Evolutionary conservation across 2,329 filamentous ascomycete species (phyloP), one percentile per base, ranked within the genome.

Genomic region (Aspergillus carbonarius): DNA sequence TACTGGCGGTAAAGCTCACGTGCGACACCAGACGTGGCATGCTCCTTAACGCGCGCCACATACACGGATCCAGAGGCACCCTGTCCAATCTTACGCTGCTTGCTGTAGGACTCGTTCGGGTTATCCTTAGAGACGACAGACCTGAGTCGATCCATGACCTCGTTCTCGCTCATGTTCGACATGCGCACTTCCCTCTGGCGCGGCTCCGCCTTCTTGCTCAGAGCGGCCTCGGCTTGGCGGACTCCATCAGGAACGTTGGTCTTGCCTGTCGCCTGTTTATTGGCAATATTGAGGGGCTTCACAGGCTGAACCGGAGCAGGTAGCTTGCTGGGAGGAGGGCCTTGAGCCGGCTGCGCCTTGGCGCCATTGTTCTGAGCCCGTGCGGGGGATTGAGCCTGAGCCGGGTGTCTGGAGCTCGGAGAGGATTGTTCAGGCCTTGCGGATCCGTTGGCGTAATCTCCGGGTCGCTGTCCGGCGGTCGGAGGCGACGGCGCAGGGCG

Each of bases 31-130:
- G 92, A 96, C n/a, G 87, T 84, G 2, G 93, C 91, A 57, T 85
- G 88, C 71, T 96, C 91, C 76, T 95, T 95, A 63, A 99, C 91
- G 72, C 96, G 95, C 63, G 95, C 95, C 62, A 99, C 93, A 71
- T 99, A 99, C 49, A 99, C 95, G 20, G 93, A 98, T 58, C 95
- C 95, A 62, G 95, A 99, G 57, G 95, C 95, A 78, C 95, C 95
- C 76, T 99, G 95, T 18, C 95, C 95, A 76, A 99, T 98, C 84
- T 99, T 99, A 85, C 97, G 97, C 79, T 98, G 95, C 81, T 99
- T 99, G 70, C 93, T 93, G 81, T 99, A 99, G 23, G 93, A 96
- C 65, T 96, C 82, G 69, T 96, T 90, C 54, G 95, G 95, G 72
- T 96, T 93, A 60, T 96, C 92, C 75, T 96, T 96, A 62, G 93